A percentile compares a stretch with the other conserved stretches of the same genome.
Evolutionary conservation across 495 filamentous ascomycete species (phyloP).

Genomic region (Sporormia fimetaria): DNA sequence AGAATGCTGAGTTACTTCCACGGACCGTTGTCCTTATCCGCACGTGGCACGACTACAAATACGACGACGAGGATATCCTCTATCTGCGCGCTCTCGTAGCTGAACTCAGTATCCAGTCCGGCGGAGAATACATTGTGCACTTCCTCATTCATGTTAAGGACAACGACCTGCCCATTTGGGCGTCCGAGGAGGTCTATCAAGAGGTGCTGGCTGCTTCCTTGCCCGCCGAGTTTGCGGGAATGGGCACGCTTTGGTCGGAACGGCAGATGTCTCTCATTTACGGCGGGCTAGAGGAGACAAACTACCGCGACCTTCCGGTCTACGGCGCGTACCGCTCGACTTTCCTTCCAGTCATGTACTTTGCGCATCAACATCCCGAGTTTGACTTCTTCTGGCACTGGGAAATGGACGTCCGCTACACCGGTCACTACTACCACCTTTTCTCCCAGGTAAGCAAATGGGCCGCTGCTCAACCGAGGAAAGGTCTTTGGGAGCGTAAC

Average conservation of each 20-base stretch:
- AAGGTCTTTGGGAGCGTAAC: constrained; percentile 89
- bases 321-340: constrained; percentile 86
- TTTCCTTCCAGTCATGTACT: constrained; percentile 90
- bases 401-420: constrained; percentile 96
- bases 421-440: constrained; percentile 89
- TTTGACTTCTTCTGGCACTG: constrained; percentile 98
- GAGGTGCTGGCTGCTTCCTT: constrained; percentile 57
- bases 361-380: constrained; percentile 78
- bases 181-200: constrained; percentile 50
- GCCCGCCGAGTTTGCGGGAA: constrained; percentile 76
- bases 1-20: constrained; percentile 34
- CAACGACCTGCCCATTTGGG: constrained; percentile 53
- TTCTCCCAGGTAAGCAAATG: constrained; percentile 63
- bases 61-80: constrained; percentile 36
- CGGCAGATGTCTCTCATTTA: constrained; percentile 84
- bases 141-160: constrained; percentile 59
- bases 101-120: constrained; percentile 51
- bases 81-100: constrained; percentile 46
- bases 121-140: constrained; percentile 52
- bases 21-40: constrained; percentile 52
- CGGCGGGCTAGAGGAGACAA: constrained; percentile 64
- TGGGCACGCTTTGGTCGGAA: constrained; percentile 85
- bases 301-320: constrained; percentile 60
- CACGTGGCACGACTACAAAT: constrained; percentile 51
- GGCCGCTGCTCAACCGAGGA: constrained; percentile 75